Percentiles rank a stretch among this genome's conserved stretches.
These are phyloP conservation scores for Laburnicola sp. DNA, from an alignment of 2,329 filamentous ascomycete genomes.

Conservation along the genomic window DNA sequence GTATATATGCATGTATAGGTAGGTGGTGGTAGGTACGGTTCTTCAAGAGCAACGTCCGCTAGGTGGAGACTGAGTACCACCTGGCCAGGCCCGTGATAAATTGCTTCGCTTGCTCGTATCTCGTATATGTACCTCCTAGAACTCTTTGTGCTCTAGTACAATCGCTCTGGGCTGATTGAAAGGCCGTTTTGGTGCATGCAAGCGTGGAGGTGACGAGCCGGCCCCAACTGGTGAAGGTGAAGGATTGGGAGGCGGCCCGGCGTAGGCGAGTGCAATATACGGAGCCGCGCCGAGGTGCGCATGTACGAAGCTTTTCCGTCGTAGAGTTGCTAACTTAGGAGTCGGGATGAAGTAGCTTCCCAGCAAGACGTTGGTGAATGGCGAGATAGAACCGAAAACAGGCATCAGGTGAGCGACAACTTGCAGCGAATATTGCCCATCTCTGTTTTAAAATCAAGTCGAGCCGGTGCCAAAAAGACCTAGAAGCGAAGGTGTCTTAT, in stretches of 20 bases:
- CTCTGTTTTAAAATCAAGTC: neutral
- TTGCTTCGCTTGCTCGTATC: constrained; percentile 4
- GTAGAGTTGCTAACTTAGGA: neutral
- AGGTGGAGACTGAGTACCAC: neutral
- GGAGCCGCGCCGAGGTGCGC: neutral
- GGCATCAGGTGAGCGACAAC: too few species aligned
- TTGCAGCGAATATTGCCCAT: too few species aligned
- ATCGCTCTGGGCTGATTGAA: neutral
- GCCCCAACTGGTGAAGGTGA: neutral
- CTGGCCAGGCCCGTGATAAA: constrained; percentile 6
- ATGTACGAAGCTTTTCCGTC: neutral
- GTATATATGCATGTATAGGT: neutral
- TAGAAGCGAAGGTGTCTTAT: constrained; percentile 7
- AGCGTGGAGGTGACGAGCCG: neutral
- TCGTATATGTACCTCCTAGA: constrained; percentile 7
- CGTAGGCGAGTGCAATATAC: constrained; percentile 5
- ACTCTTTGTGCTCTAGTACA: constrained; percentile 2
- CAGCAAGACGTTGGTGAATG: too few species aligned
- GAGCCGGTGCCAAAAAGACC: neutral
- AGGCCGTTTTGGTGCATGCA: neutral
- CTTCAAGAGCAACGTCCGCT: neutral
- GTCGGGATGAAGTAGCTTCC: neutral
- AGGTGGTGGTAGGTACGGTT: neutral
- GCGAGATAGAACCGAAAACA: too few species aligned
- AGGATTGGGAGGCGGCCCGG: constrained; percentile 7